Evolutionary conservation across 345 rosid genomes (phyloP).

Genomic region (Camelina sativa): DNA sequence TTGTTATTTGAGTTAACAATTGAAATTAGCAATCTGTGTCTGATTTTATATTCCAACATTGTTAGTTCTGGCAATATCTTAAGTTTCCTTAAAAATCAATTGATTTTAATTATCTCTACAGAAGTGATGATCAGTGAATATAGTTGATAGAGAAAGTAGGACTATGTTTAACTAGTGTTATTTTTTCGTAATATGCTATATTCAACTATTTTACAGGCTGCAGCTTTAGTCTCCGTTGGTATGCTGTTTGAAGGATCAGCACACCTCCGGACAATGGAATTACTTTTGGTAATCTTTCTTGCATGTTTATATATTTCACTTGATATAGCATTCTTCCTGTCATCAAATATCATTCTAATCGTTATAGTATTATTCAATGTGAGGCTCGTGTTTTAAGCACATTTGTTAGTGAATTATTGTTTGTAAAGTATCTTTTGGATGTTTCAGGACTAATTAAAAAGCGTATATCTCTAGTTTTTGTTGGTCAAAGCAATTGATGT

Average conservation of each 20-base stretch:
- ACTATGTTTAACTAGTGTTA: slow-evolving; percentile 9
- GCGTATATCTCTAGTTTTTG: slow-evolving; percentile 3
- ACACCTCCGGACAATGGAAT: slow-evolving; percentile 86
- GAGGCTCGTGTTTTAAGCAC: slow-evolving; percentile 25
- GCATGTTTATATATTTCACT: slow-evolving; percentile 2
- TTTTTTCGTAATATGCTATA: slow-evolving; percentile 33
- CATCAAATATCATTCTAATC: slow-evolving; percentile 20
- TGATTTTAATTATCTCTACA: neutral
- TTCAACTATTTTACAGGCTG: slow-evolving; percentile 64
- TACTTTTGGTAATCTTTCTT: slow-evolving; percentile 64
- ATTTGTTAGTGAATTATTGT: neutral
- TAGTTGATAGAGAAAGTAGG: slow-evolving; percentile 21
- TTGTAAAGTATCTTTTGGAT: slow-evolving; percentile 9
- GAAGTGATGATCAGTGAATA: slow-evolving; percentile 6
- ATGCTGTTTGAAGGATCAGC: slow-evolving; percentile 96
- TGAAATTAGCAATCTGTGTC: neutral
- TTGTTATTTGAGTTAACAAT: neutral
- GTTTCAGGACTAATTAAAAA: neutral
- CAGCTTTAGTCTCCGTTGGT: slow-evolving; percentile 90
- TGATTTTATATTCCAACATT: neutral
- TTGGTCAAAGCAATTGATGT: slow-evolving; percentile 9
- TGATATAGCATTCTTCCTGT: slow-evolving; percentile 23
- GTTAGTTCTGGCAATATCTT: neutral
- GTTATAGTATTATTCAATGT: slow-evolving; percentile 15
- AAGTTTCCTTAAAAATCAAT: neutral